Percentiles rank a stretch among this genome's conserved stretches.
phyloP scores from a whole-genome alignment of 495 filamentous ascomycete species.

The Aspergillus hancockii region DNA sequence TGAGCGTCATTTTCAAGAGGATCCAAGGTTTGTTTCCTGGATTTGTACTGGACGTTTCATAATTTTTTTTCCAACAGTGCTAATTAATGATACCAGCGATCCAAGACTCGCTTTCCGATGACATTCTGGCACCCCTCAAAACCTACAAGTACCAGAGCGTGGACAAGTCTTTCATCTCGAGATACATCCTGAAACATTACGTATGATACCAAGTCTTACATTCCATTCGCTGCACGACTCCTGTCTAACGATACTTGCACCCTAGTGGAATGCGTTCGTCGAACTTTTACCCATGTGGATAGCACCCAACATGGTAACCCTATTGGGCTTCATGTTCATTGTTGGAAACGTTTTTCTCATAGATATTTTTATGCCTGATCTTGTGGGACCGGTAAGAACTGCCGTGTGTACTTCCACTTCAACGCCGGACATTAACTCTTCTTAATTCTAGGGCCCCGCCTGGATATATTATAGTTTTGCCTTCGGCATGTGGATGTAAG shows the following conservation, averaged over 20 bases:
- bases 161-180: slow-evolving; percentile 92
- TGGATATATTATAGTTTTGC: slow-evolving; percentile 97
- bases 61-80: slow-evolving; percentile 4
- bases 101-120: slow-evolving; percentile 66
- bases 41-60: not conserved
- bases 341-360: slow-evolving; percentile 80
- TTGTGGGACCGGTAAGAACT: slow-evolving; percentile 80
- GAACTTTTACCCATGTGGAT: slow-evolving; percentile 92
- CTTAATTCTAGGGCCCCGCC: slow-evolving; percentile 64
- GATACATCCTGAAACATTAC: slow-evolving; percentile 91
- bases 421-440: slow-evolving; percentile 26
- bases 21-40: slow-evolving; percentile 39
- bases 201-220: slow-evolving; percentile 55
- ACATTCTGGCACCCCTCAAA: slow-evolving; percentile 79
- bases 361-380: slow-evolving; percentile 82
- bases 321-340: slow-evolving; percentile 93
- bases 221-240: not conserved
- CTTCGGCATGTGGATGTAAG: slow-evolving; percentile 86
- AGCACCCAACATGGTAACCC: slow-evolving; percentile 95
- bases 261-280: slow-evolving; percentile 95
- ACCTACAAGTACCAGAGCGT: slow-evolving; percentile 96
- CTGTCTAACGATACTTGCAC: slow-evolving; percentile 13
- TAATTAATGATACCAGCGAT: slow-evolving; percentile 39
- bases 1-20: slow-evolving; percentile 42
- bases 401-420: slow-evolving; percentile 2